Conservation (phyloP, 345 rosid species). For the Eutrema heterophyllum region DNA sequence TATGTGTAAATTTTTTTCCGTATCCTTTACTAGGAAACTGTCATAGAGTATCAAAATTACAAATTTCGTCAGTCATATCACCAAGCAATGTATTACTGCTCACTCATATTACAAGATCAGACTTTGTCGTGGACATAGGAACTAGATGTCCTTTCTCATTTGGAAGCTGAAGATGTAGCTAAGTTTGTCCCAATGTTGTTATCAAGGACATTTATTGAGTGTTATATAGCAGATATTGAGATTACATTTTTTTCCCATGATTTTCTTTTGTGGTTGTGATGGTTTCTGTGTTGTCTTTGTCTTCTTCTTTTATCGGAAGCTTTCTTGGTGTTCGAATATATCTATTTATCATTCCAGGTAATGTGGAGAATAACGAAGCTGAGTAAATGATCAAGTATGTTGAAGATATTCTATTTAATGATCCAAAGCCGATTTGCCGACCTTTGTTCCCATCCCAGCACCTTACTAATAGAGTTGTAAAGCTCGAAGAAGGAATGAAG, state of each 20-base stretch:
- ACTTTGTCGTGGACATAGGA: conserved; percentile 73
- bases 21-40: conserved; percentile 54
- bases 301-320: neutral
- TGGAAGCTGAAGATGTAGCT: conserved; percentile 63
- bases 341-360: conserved; percentile 43
- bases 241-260: neutral
- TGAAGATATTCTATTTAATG: conserved; percentile 59
- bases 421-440: conserved; percentile 56
- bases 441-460: conserved; percentile 77
- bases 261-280: neutral
- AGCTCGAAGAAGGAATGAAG: conserved; percentile 59
- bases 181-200: conserved; percentile 69
- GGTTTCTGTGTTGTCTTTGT: too few species aligned
- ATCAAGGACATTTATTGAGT: conserved; percentile 71
- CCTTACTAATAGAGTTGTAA: conserved; percentile 68
- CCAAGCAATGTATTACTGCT: conserved; percentile 79
- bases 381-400: conserved; percentile 56
- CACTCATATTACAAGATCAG: conserved; percentile 57
- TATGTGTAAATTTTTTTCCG: neutral
- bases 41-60: conserved; percentile 58
- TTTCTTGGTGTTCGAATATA: conserved; percentile 2
- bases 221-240: conserved; percentile 66
- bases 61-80: conserved; percentile 81
- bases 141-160: conserved; percentile 58
- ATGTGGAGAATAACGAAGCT: conserved; percentile 64